A percentile compares a stretch with the other conserved stretches of the same genome.
These are phyloP conservation scores for Biancaea sappan DNA, from an alignment of 306 rosid genomes.

Conservation along the genomic window DNA sequence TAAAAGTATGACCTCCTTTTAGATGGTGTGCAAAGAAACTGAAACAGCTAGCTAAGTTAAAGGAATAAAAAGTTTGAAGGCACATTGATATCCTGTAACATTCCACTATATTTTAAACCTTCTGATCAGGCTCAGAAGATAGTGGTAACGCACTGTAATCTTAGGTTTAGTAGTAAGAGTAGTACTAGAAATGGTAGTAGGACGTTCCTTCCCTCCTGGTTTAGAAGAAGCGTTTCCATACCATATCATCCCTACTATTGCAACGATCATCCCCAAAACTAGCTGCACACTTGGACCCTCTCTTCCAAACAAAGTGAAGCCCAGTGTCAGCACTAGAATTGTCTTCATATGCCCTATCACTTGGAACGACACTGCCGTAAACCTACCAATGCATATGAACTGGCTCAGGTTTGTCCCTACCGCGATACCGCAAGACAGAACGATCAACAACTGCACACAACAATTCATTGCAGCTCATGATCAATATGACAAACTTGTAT, in stretches of 20 bases:
- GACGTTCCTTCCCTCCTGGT: constrained; percentile 80
- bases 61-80: constrained; percentile 21
- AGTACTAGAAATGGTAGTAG: constrained; percentile 18
- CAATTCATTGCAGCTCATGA: constrained; percentile 4
- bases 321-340: constrained; percentile 65
- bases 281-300: constrained; percentile 77
- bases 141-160: constrained; percentile 45
- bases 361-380: constrained; percentile 81
- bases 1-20: constrained; percentile 22
- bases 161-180: constrained; percentile 34
- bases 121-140: constrained; percentile 50
- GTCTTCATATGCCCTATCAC: constrained; percentile 91
- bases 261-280: constrained; percentile 67
- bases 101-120: constrained; percentile 46
- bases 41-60: constrained; percentile 19
- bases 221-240: constrained; percentile 78
- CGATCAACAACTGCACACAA: constrained; percentile 67
- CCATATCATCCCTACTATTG: constrained; percentile 79
- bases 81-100: constrained; percentile 2
- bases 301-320: constrained; percentile 80
- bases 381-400: constrained; percentile 87
- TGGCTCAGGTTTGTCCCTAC: constrained; percentile 89
- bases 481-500: not conserved
- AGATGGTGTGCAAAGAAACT: constrained; percentile 30
- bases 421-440: constrained; percentile 71